A percentile compares a stretch with the other conserved stretches of the same genome.
Conservation (phyloP, 208 protist genomes). For the Leishmania major region DNA sequence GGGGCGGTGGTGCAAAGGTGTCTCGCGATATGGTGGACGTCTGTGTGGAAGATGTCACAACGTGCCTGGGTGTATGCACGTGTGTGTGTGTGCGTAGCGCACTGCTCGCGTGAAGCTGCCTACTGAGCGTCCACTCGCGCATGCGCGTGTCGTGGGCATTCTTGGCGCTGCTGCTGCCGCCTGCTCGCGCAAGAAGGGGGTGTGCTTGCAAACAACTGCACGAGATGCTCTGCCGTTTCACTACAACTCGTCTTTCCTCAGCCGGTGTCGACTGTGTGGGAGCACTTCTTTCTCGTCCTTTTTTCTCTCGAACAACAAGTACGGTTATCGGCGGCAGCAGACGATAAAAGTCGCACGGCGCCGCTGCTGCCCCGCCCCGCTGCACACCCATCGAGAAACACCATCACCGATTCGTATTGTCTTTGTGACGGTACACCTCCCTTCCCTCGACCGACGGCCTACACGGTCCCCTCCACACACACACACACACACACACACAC, state of each 20-base stretch:
- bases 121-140: neutral
- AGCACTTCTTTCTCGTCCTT: neutral
- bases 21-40: neutral
- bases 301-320: neutral
- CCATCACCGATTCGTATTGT: neutral
- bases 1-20: neutral
- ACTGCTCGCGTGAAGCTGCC: neutral
- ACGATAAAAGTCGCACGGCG: neutral
- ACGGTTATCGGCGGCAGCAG: neutral
- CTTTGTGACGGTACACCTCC: neutral
- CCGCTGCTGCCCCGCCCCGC: neutral
- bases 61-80: neutral
- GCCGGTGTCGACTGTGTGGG: neutral
- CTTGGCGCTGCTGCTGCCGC: neutral
- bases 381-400: neutral
- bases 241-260: neutral
- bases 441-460: neutral
- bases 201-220: neutral
- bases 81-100: neutral
- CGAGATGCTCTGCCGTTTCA: neutral
- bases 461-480: neutral
- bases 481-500: neutral
- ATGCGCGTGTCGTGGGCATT: neutral
- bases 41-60: neutral
- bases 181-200: neutral